Base-by-base conservation (phyloP, 2,329 filamentous ascomycete genomes). In the Pezicula neosporulosa region DNA sequence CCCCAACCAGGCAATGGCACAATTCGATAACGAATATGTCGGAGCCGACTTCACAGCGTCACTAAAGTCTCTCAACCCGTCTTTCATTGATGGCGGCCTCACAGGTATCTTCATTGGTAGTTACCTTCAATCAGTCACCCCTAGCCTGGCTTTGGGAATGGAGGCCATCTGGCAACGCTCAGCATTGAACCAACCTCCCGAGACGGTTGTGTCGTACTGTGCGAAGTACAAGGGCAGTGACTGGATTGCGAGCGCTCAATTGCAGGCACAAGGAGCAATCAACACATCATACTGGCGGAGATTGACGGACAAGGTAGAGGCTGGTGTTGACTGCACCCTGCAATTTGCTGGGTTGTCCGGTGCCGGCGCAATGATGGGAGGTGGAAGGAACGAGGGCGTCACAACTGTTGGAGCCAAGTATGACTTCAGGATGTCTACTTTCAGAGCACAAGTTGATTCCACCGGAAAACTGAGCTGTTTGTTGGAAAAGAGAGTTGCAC, bases 391-490 rank as follows among this genome's bases (percentile, higher is more conserved):
- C 72, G 92, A 99, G 71, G 94, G 94, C 50, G 81, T 90, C 55
- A 92, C 95, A 49, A 90, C 92, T 49, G 81, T 97, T 64, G 94
- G 93, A 65, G 90, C 91, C 69, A 99, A 99, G 76, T 99, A 99
- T 75, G 93, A 97, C 71, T 99, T 99, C 83, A 84, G 90, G 67
- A 89, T 91, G 75, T 94, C 90, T 50, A 94, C 90, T 47, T 96
- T 97, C 85, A 86, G 93, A 60, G 94, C 93, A 42, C 94, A 99
- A 76, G 82, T 97, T 63, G 94, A 99, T 75, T 95, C 91, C 66
- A 86, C 90, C 69, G 94, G 94, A 70, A 96, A 96, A 77, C 80
- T 99, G 55, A 90, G 88, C 72, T 94, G 90, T 68, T 75, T 97
- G 66, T 76, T 97, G 61, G 94, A 99, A 80, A 97, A 97, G 85